A percentile compares a stretch with the other conserved stretches of the same genome.
Evolutionary conservation across 2,329 filamentous ascomycete genomes (phyloP).

Genomic region (Passalora sequoiae): DNA sequence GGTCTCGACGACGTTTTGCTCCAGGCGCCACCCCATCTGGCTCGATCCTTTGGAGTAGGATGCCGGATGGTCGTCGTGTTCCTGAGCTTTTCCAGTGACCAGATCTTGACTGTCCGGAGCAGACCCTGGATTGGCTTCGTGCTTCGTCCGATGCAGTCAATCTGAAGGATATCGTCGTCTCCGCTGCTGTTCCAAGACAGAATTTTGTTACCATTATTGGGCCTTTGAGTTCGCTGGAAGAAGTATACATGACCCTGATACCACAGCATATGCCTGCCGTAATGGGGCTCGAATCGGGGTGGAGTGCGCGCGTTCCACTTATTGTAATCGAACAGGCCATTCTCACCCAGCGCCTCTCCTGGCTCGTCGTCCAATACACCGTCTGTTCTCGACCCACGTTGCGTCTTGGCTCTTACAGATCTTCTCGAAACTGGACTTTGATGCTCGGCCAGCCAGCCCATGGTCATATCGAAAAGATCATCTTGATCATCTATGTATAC

Average conservation of each 20-base stretch:
- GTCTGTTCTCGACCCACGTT: slow-evolving; percentile 33
- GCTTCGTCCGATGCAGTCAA: slow-evolving; percentile 46
- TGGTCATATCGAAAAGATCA: slow-evolving; percentile 40
- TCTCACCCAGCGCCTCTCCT: slow-evolving; percentile 35
- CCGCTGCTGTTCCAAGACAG: slow-evolving; percentile 21
- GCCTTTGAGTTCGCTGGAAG: slow-evolving; percentile 37
- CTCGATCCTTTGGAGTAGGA: slow-evolving; percentile 40
- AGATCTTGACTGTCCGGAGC: slow-evolving; percentile 42
- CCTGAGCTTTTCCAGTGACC: slow-evolving; percentile 40
- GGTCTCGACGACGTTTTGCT: slow-evolving; percentile 50
- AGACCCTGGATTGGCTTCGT: slow-evolving; percentile 47
- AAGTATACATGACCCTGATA: slow-evolving; percentile 41
- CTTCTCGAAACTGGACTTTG: slow-evolving; percentile 34
- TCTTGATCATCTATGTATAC: slow-evolving; percentile 45
- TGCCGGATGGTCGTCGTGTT: slow-evolving; percentile 45
- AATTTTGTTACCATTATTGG: slow-evolving; percentile 27
- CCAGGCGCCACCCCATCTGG: slow-evolving; percentile 37
- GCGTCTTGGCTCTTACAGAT: slow-evolving; percentile 39
- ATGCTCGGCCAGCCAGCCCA: slow-evolving; percentile 43
- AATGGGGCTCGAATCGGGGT: slow-evolving; percentile 47
- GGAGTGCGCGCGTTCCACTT: slow-evolving; percentile 46
- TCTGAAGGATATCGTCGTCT: slow-evolving; percentile 41
- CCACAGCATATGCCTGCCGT: slow-evolving; percentile 43
- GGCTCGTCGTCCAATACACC: slow-evolving; percentile 34
- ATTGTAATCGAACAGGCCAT: slow-evolving; percentile 47